Conservation (phyloP, 2,329 filamentous ascomycete species). For the Podosphaera fusca region DNA sequence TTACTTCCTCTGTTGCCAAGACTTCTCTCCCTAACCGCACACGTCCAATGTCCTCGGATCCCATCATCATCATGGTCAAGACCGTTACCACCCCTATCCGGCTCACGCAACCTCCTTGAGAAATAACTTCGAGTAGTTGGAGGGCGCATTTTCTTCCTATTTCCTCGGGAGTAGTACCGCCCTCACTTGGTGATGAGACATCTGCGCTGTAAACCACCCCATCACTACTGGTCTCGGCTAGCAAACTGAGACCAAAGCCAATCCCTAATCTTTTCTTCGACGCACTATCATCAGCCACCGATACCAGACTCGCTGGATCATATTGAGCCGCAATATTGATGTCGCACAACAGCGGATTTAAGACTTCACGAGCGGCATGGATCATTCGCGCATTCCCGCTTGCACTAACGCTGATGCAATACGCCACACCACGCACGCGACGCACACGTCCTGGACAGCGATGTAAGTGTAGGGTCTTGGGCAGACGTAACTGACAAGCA, state of each 20-base stretch:
- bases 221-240: slow-evolving; percentile 68
- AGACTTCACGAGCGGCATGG: slow-evolving; percentile 60
- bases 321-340: slow-evolving; percentile 75
- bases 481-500: slow-evolving; percentile 75
- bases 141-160: slow-evolving; percentile 73
- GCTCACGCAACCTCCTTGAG: slow-evolving; percentile 61
- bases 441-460: slow-evolving; percentile 67
- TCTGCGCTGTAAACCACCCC: slow-evolving; percentile 79
- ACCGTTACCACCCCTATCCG: slow-evolving; percentile 49
- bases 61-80: slow-evolving; percentile 90
- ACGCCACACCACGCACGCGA: slow-evolving; percentile 77
- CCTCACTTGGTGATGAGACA: slow-evolving; percentile 47
- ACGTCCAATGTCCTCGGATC: slow-evolving; percentile 80
- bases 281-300: slow-evolving; percentile 28
- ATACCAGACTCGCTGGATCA: slow-evolving; percentile 36
- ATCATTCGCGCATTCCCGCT: slow-evolving; percentile 94
- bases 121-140: slow-evolving; percentile 66
- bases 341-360: slow-evolving; percentile 70
- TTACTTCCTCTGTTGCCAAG: slow-evolving; percentile 55
- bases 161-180: slow-evolving; percentile 72
- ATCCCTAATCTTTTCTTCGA: slow-evolving; percentile 52
- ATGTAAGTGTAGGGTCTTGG: slow-evolving; percentile 76
- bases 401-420: slow-evolving; percentile 73
- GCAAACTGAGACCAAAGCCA: slow-evolving; percentile 73
- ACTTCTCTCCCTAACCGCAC: slow-evolving; percentile 63